A percentile compares a stretch with the other conserved stretches of the same genome.
phyloP scores from a whole-genome alignment of 176 grass and related monocot genomes.

The Musa acuminata region DNA sequence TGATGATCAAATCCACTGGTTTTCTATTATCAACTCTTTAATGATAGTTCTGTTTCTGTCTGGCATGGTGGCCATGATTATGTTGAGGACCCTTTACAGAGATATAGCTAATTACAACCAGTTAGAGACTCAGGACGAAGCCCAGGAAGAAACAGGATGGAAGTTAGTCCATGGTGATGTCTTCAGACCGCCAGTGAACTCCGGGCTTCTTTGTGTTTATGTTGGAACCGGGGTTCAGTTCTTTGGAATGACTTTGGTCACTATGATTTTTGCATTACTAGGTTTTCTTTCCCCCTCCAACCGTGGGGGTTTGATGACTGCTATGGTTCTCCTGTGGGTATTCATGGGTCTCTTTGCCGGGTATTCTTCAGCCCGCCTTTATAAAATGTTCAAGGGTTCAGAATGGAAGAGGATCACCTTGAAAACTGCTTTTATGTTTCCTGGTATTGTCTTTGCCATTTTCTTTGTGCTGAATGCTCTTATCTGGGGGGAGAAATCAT shows the following conservation, averaged over 20 bases:
- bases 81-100: constrained; percentile 82
- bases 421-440: constrained; percentile 80
- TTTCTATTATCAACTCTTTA: constrained; percentile 70
- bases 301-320: constrained; percentile 60
- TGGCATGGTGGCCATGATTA: constrained; percentile 75
- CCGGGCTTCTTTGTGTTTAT: constrained; percentile 66
- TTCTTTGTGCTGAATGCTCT: constrained; percentile 73
- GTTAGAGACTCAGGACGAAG: constrained; percentile 62
- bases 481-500: constrained; percentile 82
- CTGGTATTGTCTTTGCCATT: constrained; percentile 55
- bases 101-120: constrained; percentile 75
- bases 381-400: constrained; percentile 78
- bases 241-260: constrained; percentile 68
- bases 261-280: constrained; percentile 70
- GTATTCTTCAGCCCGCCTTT: constrained; percentile 65
- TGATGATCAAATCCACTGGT: constrained; percentile 72
- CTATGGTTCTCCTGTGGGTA: constrained; percentile 76
- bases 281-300: constrained; percentile 78
- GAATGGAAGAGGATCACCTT: constrained; percentile 78
- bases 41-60: constrained; percentile 84
- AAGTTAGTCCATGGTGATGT: constrained; percentile 70
- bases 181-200: constrained; percentile 63
- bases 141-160: constrained; percentile 81
- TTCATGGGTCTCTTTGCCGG: constrained; percentile 71
- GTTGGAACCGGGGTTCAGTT: constrained; percentile 76